Evolutionary conservation across 2,329 filamentous ascomycete species (phyloP).

Genomic region (Trichoderma afroharzianum): DNA sequence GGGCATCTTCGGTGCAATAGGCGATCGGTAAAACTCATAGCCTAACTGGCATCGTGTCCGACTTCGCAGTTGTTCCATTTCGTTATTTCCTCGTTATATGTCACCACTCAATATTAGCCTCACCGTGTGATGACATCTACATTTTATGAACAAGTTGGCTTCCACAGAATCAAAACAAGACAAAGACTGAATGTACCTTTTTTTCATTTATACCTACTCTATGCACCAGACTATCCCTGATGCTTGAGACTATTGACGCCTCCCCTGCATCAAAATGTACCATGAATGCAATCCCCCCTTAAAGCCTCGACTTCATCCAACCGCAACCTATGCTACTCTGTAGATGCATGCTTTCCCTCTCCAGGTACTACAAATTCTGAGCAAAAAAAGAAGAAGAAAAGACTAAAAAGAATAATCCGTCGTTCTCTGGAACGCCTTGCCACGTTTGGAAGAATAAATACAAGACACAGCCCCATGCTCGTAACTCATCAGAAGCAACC

Average conservation of each 20-base stretch:
- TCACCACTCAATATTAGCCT: neutral
- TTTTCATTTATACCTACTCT: neutral
- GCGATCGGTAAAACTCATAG: neutral
- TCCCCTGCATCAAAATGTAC: neutral
- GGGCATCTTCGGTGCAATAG: neutral
- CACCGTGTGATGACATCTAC: neutral
- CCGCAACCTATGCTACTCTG: neutral
- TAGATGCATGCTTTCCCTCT: neutral
- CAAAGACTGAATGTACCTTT: neutral
- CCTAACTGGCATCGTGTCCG: neutral
- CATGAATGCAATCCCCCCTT: neutral
- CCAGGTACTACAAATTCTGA: neutral
- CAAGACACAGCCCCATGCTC: constrained; percentile 1
- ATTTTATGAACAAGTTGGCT: too few relatives aligned
- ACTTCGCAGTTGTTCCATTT: neutral
- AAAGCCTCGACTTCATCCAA: neutral
- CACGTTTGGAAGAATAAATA: neutral
- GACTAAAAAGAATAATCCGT: neutral
- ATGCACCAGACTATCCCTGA: neutral
- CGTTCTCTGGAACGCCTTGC: constrained; percentile 17
- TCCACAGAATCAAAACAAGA: neutral
- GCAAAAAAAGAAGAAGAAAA: neutral
- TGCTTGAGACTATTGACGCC: neutral
- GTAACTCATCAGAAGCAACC: constrained; percentile 3
- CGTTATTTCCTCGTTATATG: neutral